Base-by-base conservation (phyloP, 2,329 filamentous ascomycete species). In the Fusarium piperis region DNA sequence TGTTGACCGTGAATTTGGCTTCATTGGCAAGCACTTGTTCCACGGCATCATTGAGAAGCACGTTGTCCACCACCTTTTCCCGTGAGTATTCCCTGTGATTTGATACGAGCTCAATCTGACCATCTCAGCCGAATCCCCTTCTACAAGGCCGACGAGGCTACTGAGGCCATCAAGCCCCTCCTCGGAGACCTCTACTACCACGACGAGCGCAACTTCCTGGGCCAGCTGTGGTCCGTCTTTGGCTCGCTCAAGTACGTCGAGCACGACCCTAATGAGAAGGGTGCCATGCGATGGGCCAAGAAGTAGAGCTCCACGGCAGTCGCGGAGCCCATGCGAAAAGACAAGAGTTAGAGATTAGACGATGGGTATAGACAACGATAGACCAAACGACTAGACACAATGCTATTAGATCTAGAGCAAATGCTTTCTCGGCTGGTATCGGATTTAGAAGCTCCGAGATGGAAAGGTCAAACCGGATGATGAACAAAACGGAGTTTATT, bases 131-230 rank as follows among this genome's bases (percentile, higher is more conserved):
- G 75, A 57, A 80, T 80, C 46, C 79, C 79, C 44, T 79, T 79
- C 67, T 80, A 89, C 81, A 82, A 88, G 74, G 87, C 87, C 28
- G 84, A 85, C 65, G 83, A 86, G 76, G 87, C 87, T 23, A 87
- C 86, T 13, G 79, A 83, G 65, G 85, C 86, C 77, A 96, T 97
- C 88, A 94, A 95, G 88, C 89, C 89, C 68, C 87, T 98, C 80
- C 97, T 98, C 92, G 95, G 95, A 79, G 85, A 87, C 76, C 95
- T 97, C 87, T 98, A 98, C 87, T 93, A 94, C 76, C 56, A 58
- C 36, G 76, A 78, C 52, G 68, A 74, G 46, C 76, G 76, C 57
- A 78, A 20, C 76, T 78, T 78, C 71, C 36, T 78, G 11, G 76
- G 76, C 3, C 76, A 78, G 69, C 68, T 78, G 4, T 78, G 76